A percentile compares a stretch with the other conserved stretches of the same genome.
Evolutionary conservation across 2,329 filamentous ascomycete species (phyloP).

Genomic region (Bisporella sp.): DNA sequence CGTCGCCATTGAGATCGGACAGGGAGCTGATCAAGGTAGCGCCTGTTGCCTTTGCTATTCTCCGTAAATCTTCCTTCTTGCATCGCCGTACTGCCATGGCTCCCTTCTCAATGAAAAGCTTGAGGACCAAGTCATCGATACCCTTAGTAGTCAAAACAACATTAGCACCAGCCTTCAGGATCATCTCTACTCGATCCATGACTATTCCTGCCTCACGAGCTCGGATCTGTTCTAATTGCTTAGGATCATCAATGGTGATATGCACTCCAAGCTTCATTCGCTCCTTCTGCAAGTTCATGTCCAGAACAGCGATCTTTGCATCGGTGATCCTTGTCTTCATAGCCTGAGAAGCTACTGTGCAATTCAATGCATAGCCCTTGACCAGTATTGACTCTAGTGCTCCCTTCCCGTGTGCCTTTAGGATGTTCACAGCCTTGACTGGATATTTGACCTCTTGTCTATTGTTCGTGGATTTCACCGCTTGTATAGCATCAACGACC

Average conservation of each 20-base stretch:
- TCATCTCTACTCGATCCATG: conserved; percentile 91
- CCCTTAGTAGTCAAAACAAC: conserved; percentile 96
- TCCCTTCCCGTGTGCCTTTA: conserved; percentile 97
- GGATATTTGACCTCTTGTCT: conserved; percentile 91
- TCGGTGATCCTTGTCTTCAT: conserved; percentile 91
- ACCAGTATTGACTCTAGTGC: conserved; percentile 81
- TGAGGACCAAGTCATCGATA: conserved; percentile 92
- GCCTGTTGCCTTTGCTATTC: conserved; percentile 93
- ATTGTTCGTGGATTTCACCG: conserved; percentile 90
- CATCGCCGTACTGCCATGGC: conserved; percentile 94
- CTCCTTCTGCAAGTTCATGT: conserved; percentile 99
- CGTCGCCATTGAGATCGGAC: conserved; percentile 94
- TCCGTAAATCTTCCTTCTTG: conserved; percentile 96
- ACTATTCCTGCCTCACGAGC: conserved; percentile 90
- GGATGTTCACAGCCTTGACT: conserved; percentile 97
- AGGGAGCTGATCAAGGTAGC: conserved; percentile 88
- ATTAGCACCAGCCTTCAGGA: conserved; percentile 93
- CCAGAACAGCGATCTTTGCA: conserved; percentile 92
- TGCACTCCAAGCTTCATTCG: conserved; percentile 98
- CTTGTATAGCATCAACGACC: conserved; percentile 92
- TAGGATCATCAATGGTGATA: conserved; percentile 94
- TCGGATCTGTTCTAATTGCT: conserved; percentile 95
- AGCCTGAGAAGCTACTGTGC: conserved; percentile 94
- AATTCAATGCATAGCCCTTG: conserved; percentile 96
- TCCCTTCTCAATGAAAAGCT: conserved; percentile 88